A percentile compares a stretch with the other conserved stretches of the same genome.
Evolutionary conservation across 2,329 filamentous ascomycete species (phyloP).

Genomic region (Colletotrichum sp.): DNA sequence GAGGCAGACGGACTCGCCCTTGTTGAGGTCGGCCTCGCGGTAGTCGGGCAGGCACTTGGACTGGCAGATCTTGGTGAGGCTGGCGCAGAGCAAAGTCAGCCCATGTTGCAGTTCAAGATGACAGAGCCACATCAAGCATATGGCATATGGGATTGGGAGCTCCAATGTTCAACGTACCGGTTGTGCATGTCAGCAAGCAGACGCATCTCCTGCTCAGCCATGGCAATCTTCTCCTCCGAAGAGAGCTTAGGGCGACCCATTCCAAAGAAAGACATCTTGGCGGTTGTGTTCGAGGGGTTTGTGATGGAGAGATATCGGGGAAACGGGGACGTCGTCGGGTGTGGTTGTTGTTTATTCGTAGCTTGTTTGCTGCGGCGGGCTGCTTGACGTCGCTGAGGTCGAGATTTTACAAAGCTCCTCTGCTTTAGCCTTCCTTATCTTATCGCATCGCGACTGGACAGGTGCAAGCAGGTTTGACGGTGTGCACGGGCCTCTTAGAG

Average conservation of each 20-base stretch:
- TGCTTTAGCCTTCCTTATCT: slow-evolving; percentile 5
- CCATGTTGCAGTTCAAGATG: not conserved
- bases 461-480: not conserved
- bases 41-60: slow-evolving; percentile 97
- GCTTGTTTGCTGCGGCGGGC: not conserved
- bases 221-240: slow-evolving; percentile 96
- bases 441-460: not conserved
- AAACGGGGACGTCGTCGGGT: not conserved
- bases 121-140: not conserved
- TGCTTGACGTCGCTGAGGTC: slow-evolving; percentile 14
- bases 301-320: not conserved
- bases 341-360: not conserved
- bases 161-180: slow-evolving; percentile 64
- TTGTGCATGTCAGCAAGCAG: slow-evolving; percentile 98
- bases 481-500: not conserved
- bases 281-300: slow-evolving; percentile 6
- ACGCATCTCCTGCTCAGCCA: slow-evolving; percentile 96
- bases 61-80: slow-evolving; percentile 86
- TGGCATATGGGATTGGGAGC: not conserved
- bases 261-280: slow-evolving; percentile 50
- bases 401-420: slow-evolving; percentile 23
- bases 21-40: slow-evolving; percentile 96
- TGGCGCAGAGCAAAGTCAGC: slow-evolving; percentile 36
- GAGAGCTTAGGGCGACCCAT: slow-evolving; percentile 77
- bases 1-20: slow-evolving; percentile 97